phyloP scores from a whole-genome alignment of 2,329 filamentous ascomycete genomes.

The Gnomoniopsis sp. region DNA sequence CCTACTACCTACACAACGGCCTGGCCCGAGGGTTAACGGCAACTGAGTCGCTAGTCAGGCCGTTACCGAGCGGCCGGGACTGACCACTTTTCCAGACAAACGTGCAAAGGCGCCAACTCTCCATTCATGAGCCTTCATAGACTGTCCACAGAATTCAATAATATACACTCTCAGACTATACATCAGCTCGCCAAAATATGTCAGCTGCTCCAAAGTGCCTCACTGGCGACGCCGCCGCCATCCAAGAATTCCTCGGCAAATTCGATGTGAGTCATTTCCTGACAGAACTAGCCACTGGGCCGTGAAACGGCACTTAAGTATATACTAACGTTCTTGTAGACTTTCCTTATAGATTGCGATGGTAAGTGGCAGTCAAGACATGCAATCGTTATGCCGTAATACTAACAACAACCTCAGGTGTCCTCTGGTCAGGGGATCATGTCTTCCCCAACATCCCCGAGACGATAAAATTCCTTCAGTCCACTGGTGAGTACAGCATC shows the following conservation, averaged over 20 bases:
- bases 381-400: background rate
- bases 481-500: slow-evolving; percentile 57
- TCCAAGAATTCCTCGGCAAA: slow-evolving; percentile 79
- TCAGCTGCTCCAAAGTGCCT: slow-evolving; percentile 59
- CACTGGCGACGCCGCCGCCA: slow-evolving; percentile 72
- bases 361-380: slow-evolving; percentile 51
- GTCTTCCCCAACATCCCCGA: slow-evolving; percentile 82
- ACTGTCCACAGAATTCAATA: background rate
- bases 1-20: no score
- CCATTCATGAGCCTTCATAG: background rate
- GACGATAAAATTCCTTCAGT: slow-evolving; percentile 77
- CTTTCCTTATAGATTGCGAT: slow-evolving; percentile 96
- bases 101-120: background rate
- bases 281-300: slow-evolving; percentile 6
- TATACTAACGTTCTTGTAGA: slow-evolving; percentile 44
- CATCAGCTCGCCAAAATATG: background rate
- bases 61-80: no score
- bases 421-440: slow-evolving; percentile 94
- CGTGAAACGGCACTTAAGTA: background rate
- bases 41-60: no score
- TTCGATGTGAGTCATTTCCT: slow-evolving; percentile 74
- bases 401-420: slow-evolving; percentile 53
- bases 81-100: no score
- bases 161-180: no score
- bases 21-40: no score